Percentiles rank a stretch among this genome's conserved stretches.
Evolutionary conservation across 2,329 filamentous ascomycete genomes (phyloP).

Genomic region (Fusarium secorum): DNA sequence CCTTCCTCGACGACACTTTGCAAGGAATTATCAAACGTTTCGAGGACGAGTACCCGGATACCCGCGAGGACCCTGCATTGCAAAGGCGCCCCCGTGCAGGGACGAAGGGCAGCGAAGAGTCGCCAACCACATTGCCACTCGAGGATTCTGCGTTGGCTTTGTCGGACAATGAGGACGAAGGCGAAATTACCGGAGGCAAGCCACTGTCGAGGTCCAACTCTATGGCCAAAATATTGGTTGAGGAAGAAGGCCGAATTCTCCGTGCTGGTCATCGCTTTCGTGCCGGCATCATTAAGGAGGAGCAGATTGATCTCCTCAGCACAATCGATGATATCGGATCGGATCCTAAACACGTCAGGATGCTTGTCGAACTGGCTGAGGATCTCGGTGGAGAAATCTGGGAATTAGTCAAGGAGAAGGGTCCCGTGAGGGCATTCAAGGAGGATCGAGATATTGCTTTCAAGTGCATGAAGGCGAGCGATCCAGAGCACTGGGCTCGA

Average conservation of each 20-base stretch:
- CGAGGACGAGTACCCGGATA: slow-evolving; percentile 95
- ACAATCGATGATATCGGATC: slow-evolving; percentile 58
- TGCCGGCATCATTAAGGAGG: slow-evolving; percentile 59
- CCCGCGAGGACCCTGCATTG: slow-evolving; percentile 57
- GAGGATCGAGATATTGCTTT: slow-evolving; percentile 62
- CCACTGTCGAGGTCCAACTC: slow-evolving; percentile 62
- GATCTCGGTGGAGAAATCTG: slow-evolving; percentile 68
- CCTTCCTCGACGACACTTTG: slow-evolving; percentile 88
- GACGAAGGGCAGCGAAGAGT: slow-evolving; percentile 30
- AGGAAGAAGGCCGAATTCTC: slow-evolving; percentile 65
- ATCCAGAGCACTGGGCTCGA: slow-evolving; percentile 70
- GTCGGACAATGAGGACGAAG: slow-evolving; percentile 61
- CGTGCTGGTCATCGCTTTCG: slow-evolving; percentile 66
- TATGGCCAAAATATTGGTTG: slow-evolving; percentile 60
- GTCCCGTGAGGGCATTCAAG: slow-evolving; percentile 68
- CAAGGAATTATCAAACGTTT: slow-evolving; percentile 93
- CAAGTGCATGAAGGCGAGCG: slow-evolving; percentile 62
- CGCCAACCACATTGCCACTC: slow-evolving; percentile 36
- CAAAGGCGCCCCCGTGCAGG: slow-evolving; percentile 19
- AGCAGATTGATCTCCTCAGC: slow-evolving; percentile 60
- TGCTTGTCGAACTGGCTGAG: slow-evolving; percentile 70
- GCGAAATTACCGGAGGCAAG: slow-evolving; percentile 51
- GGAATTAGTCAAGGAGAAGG: slow-evolving; percentile 62
- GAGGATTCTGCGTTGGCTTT: slow-evolving; percentile 49
- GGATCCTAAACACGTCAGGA: slow-evolving; percentile 58